Conservation (phyloP, 768 basidiomycete species). For the Phlebiopsis flavidoalba region DNA sequence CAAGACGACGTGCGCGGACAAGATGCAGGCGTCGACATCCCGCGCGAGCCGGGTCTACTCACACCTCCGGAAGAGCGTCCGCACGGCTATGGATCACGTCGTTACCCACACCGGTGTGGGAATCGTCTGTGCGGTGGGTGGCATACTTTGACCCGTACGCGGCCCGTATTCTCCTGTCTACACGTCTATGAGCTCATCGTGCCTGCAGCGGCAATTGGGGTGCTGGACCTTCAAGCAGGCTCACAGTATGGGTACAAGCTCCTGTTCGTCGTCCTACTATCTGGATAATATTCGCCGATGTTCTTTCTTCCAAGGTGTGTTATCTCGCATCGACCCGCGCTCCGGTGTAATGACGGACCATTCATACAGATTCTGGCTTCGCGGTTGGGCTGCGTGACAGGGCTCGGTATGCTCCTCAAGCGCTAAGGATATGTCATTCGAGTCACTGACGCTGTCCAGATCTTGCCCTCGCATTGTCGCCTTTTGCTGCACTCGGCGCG, state of each 20-base stretch:
- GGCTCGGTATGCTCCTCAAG: constrained; percentile 48
- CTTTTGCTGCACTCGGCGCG: constrained; percentile 37
- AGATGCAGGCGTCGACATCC: not conserved
- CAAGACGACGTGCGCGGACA: not conserved
- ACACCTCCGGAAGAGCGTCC: constrained; percentile 1
- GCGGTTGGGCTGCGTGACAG: constrained; percentile 78
- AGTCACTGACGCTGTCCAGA: constrained; percentile 23
- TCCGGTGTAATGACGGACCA: not conserved
- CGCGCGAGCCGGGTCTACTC: not conserved
- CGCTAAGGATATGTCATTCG: not conserved
- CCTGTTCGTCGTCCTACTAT: constrained; percentile 78
- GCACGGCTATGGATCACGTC: constrained; percentile 34
- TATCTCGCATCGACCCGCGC: not conserved
- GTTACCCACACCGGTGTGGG: constrained; percentile 75
- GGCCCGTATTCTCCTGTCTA: not conserved
- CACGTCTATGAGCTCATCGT: not conserved
- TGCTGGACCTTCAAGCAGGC: constrained; percentile 84
- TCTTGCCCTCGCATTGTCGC: constrained; percentile 42
- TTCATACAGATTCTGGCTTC: constrained; percentile 60
- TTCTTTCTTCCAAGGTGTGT: constrained; percentile 72
- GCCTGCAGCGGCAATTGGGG: constrained; percentile 75
- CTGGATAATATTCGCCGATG: constrained; percentile 81
- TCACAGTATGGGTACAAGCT: constrained; percentile 81
- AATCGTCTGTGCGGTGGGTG: constrained; percentile 78
- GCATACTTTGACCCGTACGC: constrained; percentile 84